A percentile compares a stretch with the other conserved stretches of the same genome.
Evolutionary conservation across 257 asterid genomes (phyloP).

Genomic region (Striga asiatica): DNA sequence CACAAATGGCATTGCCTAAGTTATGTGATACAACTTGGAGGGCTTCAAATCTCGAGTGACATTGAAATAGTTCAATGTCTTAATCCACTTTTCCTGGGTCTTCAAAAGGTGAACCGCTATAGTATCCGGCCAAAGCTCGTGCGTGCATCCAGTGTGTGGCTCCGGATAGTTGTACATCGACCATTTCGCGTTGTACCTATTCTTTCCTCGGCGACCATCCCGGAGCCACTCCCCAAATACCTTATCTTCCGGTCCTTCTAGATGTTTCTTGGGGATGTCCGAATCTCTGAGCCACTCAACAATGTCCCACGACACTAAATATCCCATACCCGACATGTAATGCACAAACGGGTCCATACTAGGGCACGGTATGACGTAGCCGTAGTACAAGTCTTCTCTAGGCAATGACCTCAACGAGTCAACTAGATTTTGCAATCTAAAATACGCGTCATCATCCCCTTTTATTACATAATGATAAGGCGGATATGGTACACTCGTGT

Average conservation of each 20-base stretch:
- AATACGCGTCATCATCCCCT: conserved; percentile 74
- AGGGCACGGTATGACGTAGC: conserved; percentile 77
- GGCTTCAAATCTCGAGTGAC: conserved; percentile 56
- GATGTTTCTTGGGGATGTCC: conserved; percentile 50
- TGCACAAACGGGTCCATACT: conserved; percentile 79
- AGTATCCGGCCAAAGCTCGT: conserved; percentile 83
- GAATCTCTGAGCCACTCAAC: conserved; percentile 72
- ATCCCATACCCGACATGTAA: conserved; percentile 98
- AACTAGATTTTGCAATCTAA: conserved; percentile 49
- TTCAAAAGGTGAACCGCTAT: conserved; percentile 71
- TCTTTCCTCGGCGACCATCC: conserved; percentile 56
- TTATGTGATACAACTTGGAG: conserved; percentile 72
- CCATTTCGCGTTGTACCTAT: conserved; percentile 87
- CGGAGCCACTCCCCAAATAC: conserved; percentile 76
- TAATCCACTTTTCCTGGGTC: conserved; percentile 84
- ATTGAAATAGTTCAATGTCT: conserved; percentile 64
- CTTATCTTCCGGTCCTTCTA: conserved; percentile 71
- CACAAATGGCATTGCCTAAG: no score
- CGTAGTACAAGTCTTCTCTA: conserved; percentile 65
- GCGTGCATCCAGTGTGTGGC: conserved; percentile 70
- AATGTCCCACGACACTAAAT: conserved; percentile 76
- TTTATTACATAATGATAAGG: conserved; percentile 84
- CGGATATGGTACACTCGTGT: conserved; percentile 29
- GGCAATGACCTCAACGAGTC: conserved; percentile 51
- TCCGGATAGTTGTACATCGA: conserved; percentile 81